These are phyloP conservation scores for Schizopora paradoxa DNA, from an alignment of 1,284 basidiomycete genomes.

Conservation along the genomic window DNA sequence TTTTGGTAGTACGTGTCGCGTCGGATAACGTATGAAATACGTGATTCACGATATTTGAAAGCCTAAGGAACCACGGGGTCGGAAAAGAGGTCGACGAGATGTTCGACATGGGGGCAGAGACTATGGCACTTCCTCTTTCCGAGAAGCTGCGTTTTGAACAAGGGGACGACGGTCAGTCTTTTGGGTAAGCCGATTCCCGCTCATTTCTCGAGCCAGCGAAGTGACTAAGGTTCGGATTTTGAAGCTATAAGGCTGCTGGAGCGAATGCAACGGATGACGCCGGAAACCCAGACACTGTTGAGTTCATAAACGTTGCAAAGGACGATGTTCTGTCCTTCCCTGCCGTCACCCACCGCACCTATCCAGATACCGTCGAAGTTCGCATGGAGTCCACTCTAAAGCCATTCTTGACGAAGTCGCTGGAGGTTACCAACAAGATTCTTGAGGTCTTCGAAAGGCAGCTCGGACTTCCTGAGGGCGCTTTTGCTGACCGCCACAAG, in stretches of 20 bases:
- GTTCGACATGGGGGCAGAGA: conserved; percentile 56
- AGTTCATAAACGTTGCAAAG: conserved; percentile 64
- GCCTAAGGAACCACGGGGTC: conserved; percentile 59
- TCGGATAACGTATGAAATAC: no score
- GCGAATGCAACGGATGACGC: conserved; percentile 57
- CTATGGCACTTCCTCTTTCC: conserved; percentile 51
- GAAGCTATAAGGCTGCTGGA: conserved; percentile 60
- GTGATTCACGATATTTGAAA: conserved; percentile 22
- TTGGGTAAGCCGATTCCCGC: conserved; percentile 45
- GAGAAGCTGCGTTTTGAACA: conserved; percentile 65
- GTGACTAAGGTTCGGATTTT: neutral
- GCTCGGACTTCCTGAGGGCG: conserved; percentile 49
- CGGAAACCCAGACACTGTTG: conserved; percentile 51
- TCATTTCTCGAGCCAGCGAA: neutral
- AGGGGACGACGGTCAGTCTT: conserved; percentile 56
- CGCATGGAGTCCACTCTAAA: conserved; percentile 44
- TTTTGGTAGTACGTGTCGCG: conserved; percentile 47
- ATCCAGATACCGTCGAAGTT: conserved; percentile 47
- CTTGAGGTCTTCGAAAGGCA: conserved; percentile 51
- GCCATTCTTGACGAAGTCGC: conserved; percentile 54
- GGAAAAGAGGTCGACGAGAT: conserved; percentile 47
- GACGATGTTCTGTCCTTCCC: conserved; percentile 62
- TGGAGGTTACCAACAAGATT: conserved; percentile 49
- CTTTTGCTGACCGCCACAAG: conserved; percentile 43
- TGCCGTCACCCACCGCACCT: conserved; percentile 42